These are phyloP conservation scores for Samsoniella hepiali DNA, from an alignment of 2,329 filamentous ascomycete species.

Conservation along the genomic window DNA sequence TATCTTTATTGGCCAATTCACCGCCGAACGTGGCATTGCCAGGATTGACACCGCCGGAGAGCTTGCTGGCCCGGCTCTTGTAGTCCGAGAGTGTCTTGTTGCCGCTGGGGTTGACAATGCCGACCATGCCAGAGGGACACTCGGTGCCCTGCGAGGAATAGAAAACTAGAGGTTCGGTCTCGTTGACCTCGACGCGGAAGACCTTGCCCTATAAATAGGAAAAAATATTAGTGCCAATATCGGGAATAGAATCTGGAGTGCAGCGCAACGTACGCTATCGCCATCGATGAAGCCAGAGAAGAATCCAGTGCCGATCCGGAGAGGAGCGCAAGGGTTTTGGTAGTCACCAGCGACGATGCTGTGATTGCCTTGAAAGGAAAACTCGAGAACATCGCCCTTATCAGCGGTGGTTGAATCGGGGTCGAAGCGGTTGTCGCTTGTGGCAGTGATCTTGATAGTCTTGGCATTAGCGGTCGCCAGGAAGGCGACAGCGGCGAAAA, in stretches of 20 bases:
- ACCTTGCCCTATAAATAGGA: slow-evolving; percentile 29
- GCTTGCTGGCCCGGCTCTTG: slow-evolving; percentile 28
- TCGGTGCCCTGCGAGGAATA: slow-evolving; percentile 40
- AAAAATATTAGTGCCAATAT: background rate
- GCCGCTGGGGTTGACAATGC: slow-evolving; percentile 34
- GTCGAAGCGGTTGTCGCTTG: slow-evolving; percentile 32
- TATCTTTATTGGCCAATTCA: slow-evolving; percentile 26
- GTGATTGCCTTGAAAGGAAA: slow-evolving; percentile 38
- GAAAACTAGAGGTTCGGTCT: slow-evolving; percentile 35
- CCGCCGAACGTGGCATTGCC: slow-evolving; percentile 29
- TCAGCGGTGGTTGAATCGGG: slow-evolving; percentile 33
- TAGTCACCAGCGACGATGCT: slow-evolving; percentile 37
- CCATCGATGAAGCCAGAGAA: slow-evolving; percentile 36
- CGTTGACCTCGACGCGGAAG: slow-evolving; percentile 34
- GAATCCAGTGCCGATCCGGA: slow-evolving; percentile 34
- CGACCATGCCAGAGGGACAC: slow-evolving; percentile 39
- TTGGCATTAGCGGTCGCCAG: slow-evolving; percentile 29
- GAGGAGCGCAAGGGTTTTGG: slow-evolving; percentile 33
- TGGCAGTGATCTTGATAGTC: slow-evolving; percentile 35
- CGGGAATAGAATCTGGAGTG: no score
- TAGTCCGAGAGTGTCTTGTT: slow-evolving; percentile 33
- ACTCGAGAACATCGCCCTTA: slow-evolving; percentile 36
- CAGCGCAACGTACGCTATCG: slow-evolving; percentile 26
- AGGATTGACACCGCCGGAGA: slow-evolving; percentile 29
- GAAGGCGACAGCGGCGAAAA: slow-evolving; percentile 27